Conservation (phyloP, 768 basidiomycete genomes). For the Hydnomerulius pinastri region DNA sequence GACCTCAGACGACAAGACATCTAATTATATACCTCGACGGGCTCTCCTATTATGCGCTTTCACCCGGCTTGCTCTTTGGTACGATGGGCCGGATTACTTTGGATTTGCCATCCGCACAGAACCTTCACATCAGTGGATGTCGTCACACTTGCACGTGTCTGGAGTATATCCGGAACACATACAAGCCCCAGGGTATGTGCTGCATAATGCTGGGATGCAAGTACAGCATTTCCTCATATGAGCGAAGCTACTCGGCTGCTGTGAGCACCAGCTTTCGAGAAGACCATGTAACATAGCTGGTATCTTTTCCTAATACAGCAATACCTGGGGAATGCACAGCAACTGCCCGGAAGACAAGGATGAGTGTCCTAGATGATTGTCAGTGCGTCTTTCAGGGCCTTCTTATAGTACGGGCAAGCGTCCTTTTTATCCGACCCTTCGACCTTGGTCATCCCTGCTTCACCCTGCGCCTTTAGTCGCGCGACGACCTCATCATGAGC, state of each 20-base stretch:
- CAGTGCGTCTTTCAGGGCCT: not conserved
- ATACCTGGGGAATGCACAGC: not conserved
- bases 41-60: not conserved
- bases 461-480: not conserved
- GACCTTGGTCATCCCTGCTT: not conserved
- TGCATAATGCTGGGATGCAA: not conserved
- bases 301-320: not conserved
- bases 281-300: not conserved
- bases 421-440: not conserved
- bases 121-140: no score
- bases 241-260: no score
- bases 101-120: not conserved
- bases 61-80: no score
- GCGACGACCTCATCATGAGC: not conserved
- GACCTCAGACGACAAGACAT: conserved; percentile 77
- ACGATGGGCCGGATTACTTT: not conserved
- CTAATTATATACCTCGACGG: conserved; percentile 25
- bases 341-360: not conserved
- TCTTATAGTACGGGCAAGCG: not conserved
- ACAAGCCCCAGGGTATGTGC: no score
- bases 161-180: no score
- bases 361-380: not conserved
- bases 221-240: no score
- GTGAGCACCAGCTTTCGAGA: not conserved
- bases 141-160: no score